These are phyloP conservation scores for Phytophthora citrophthora DNA, from an alignment of 352 stramenopile species.

Conservation along the genomic window DNA sequence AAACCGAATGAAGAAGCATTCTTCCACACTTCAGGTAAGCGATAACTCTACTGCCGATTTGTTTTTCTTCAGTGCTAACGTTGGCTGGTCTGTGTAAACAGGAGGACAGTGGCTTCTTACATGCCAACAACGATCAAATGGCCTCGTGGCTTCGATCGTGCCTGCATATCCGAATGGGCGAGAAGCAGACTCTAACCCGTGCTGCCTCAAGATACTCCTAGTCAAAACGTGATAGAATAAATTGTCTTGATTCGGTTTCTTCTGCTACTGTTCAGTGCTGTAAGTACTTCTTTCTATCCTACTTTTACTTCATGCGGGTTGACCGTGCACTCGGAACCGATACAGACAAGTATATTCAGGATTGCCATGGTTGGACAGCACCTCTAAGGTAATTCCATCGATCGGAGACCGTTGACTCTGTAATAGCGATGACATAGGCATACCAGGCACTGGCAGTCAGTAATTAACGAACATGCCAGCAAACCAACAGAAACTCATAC, in stretches of 20 bases:
- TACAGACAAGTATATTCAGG: slow-evolving; percentile 91
- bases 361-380: slow-evolving; percentile 86
- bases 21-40: slow-evolving; percentile 42
- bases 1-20: slow-evolving; percentile 30
- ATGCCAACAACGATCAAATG: slow-evolving; percentile 50
- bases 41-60: background rate
- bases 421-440: background rate
- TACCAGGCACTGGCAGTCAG: slow-evolving; percentile 11
- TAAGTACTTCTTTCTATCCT: slow-evolving; percentile 1
- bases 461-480: background rate
- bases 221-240: slow-evolving; percentile 29
- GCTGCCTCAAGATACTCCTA: slow-evolving; percentile 28
- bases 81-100: slow-evolving; percentile 23
- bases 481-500: slow-evolving; percentile 28
- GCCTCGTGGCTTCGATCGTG: slow-evolving; percentile 70
- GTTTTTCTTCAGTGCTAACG: background rate
- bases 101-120: slow-evolving; percentile 61
- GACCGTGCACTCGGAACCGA: slow-evolving; percentile 86
- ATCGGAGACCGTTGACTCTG: slow-evolving; percentile 59
- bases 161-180: slow-evolving; percentile 69
- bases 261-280: slow-evolving; percentile 5
- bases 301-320: slow-evolving; percentile 28
- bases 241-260: slow-evolving; percentile 25
- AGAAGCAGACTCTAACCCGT: slow-evolving; percentile 54
- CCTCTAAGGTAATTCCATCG: slow-evolving; percentile 76